Conservation (phyloP, 192 early-diverging fungal species). For the Mycoemilia scoparia region DNA sequence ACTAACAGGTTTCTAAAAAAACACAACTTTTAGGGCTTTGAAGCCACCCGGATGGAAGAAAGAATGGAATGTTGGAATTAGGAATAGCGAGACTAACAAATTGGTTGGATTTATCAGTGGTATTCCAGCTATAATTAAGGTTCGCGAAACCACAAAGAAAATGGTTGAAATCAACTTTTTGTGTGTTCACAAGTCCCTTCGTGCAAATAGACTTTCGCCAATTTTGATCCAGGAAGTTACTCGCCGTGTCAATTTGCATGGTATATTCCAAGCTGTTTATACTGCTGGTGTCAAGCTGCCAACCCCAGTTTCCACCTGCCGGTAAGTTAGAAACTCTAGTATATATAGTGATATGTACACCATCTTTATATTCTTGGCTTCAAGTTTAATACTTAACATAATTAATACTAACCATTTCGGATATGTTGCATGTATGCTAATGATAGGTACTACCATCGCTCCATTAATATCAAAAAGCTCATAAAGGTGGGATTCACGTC, state of each 20-base stretch:
- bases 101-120: slow-evolving; percentile 94
- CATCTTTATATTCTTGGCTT: too few species aligned
- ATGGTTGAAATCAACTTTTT: slow-evolving; percentile 98
- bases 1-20: too few species aligned
- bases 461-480: slow-evolving; percentile 86
- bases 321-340: too few species aligned
- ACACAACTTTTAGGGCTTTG: too few species aligned
- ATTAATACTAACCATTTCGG: not conserved
- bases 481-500: slow-evolving; percentile 87
- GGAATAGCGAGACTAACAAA: slow-evolving; percentile 43
- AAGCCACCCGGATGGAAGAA: slow-evolving; percentile 81
- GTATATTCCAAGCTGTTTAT: slow-evolving; percentile 96
- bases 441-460: slow-evolving; percentile 95
- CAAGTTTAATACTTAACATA: not conserved
- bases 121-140: slow-evolving; percentile 65
- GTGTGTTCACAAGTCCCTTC: slow-evolving; percentile 89
- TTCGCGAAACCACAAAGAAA: slow-evolving; percentile 37
- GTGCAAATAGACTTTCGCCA: slow-evolving; percentile 85
- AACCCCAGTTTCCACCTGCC: slow-evolving; percentile 63
- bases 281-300: slow-evolving; percentile 85
- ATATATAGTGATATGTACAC: too few species aligned
- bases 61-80: slow-evolving; percentile 85
- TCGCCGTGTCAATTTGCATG: slow-evolving; percentile 70
- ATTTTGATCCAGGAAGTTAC: slow-evolving; percentile 97
- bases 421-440: slow-evolving; percentile 17